A percentile compares a stretch with the other conserved stretches of the same genome.
Evolutionary conservation across 306 rosid genomes (phyloP).

Genomic region (Purshia tridentata): DNA sequence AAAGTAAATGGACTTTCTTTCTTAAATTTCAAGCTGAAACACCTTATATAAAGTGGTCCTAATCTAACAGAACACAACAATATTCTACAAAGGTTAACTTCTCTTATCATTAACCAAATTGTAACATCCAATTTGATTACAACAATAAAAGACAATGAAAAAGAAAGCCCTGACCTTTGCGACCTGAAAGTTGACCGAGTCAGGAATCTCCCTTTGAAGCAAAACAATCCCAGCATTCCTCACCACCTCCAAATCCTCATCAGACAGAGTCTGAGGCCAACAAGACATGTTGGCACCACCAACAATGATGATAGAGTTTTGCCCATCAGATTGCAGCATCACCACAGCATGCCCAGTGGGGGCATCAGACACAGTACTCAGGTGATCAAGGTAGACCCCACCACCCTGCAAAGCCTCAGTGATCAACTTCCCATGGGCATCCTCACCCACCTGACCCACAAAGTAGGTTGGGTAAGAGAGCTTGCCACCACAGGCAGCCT

Average conservation of each 20-base stretch:
- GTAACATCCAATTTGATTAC: background rate
- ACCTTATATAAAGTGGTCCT: background rate
- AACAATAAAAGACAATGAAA: background rate
- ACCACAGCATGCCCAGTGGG: slow-evolving; percentile 88
- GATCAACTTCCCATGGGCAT: slow-evolving; percentile 67
- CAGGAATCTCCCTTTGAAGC: slow-evolving; percentile 95
- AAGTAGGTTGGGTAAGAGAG: slow-evolving; percentile 77
- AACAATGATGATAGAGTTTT: slow-evolving; percentile 79
- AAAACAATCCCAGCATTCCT: slow-evolving; percentile 76
- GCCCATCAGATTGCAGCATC: slow-evolving; percentile 79
- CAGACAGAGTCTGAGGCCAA: slow-evolving; percentile 56
- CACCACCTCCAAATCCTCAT: slow-evolving; percentile 52
- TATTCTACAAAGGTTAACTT: background rate
- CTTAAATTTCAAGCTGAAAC: background rate
- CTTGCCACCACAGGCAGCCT: slow-evolving; percentile 73
- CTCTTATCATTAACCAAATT: background rate
- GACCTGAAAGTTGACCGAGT: slow-evolving; percentile 69
- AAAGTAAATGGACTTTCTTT: background rate
- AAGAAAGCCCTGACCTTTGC: slow-evolving; percentile 62
- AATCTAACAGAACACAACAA: background rate
- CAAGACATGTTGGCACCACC: slow-evolving; percentile 81
- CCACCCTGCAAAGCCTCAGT: slow-evolving; percentile 48
- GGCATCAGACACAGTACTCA: slow-evolving; percentile 36
- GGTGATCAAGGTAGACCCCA: slow-evolving; percentile 55
- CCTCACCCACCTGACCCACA: slow-evolving; percentile 79